phyloP scores from a whole-genome alignment of 495 filamentous ascomycete species.

The Amphirosellinia nigrospora region DNA sequence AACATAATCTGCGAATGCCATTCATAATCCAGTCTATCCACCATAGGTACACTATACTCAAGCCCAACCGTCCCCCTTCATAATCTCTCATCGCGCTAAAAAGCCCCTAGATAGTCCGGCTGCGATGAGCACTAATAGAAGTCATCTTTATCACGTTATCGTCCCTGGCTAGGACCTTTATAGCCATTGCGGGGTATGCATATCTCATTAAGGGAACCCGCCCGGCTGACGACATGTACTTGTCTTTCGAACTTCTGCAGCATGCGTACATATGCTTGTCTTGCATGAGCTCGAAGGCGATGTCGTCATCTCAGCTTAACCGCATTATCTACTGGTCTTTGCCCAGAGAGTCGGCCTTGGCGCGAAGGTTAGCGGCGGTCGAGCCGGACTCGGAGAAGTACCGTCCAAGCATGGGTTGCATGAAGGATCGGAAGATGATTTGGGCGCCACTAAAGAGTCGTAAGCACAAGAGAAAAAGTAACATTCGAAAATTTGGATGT shows the following conservation, averaged over 20 bases:
- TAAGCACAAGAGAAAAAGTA: conserved; percentile 37
- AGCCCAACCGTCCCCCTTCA: neutral
- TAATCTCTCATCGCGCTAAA: neutral
- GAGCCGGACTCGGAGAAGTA: conserved; percentile 79
- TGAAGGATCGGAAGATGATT: conserved; percentile 93
- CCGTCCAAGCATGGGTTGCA: conserved; percentile 87
- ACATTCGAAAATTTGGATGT: neutral
- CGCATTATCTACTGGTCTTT: conserved; percentile 57
- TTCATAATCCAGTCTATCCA: conserved; percentile 15
- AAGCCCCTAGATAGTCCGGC: neutral
- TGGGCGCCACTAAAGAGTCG: conserved; percentile 79
- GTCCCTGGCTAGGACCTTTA: neutral
- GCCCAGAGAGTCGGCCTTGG: conserved; percentile 81
- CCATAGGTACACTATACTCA: neutral
- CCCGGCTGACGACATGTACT: conserved; percentile 18
- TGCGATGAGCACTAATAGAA: conserved; percentile 4
- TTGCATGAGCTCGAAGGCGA: conserved; percentile 15
- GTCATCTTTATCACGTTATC: conserved; percentile 1
- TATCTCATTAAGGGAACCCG: conserved; percentile 2
- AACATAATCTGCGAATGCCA: neutral
- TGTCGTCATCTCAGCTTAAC: conserved; percentile 21
- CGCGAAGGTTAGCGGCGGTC: conserved; percentile 86
- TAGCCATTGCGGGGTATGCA: neutral
- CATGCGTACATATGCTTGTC: conserved; percentile 17
- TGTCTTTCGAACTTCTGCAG: conserved; percentile 17